phyloP scores from a whole-genome alignment of 768 basidiomycete genomes.

The Tylopilus cervinicoccineus region DNA sequence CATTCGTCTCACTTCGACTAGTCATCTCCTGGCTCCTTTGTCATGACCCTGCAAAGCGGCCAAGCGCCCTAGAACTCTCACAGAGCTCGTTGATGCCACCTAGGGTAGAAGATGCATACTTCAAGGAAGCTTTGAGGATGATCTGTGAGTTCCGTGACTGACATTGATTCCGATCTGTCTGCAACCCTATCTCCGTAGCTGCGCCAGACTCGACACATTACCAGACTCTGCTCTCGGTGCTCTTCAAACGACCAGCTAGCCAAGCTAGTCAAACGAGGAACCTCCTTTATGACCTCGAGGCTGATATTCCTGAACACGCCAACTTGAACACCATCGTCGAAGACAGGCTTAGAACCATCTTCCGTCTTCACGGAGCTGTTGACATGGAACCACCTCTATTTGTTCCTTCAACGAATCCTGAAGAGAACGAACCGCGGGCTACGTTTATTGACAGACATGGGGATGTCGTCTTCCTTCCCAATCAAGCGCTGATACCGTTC shows the following conservation, averaged over 20 bases:
- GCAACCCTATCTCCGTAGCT: constrained; percentile 36
- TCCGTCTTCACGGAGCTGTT: constrained; percentile 87
- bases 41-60: constrained; percentile 75
- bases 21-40: constrained; percentile 79
- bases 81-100: constrained; percentile 75
- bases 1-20: constrained; percentile 25
- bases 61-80: constrained; percentile 78
- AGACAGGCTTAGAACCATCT: constrained; percentile 71
- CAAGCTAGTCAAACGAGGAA: constrained; percentile 58
- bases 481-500: constrained; percentile 70
- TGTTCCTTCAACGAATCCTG: constrained; percentile 61
- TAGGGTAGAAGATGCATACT: constrained; percentile 79
- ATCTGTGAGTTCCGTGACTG: constrained; percentile 51
- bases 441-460: constrained; percentile 78
- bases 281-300: constrained; percentile 71
- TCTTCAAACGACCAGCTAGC: constrained; percentile 72
- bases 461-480: constrained; percentile 69
- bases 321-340: constrained; percentile 71
- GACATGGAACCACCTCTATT: constrained; percentile 85
- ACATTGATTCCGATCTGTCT: neutral
- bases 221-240: constrained; percentile 68
- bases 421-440: constrained; percentile 63
- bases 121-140: constrained; percentile 70
- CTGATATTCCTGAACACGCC: constrained; percentile 64
- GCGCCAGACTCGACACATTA: constrained; percentile 81